Evolutionary conservation across 805 yeast species (phyloP), one percentile per base, ranked within the genome.

Genomic region (Ogataea nakhonphanomensis): DNA sequence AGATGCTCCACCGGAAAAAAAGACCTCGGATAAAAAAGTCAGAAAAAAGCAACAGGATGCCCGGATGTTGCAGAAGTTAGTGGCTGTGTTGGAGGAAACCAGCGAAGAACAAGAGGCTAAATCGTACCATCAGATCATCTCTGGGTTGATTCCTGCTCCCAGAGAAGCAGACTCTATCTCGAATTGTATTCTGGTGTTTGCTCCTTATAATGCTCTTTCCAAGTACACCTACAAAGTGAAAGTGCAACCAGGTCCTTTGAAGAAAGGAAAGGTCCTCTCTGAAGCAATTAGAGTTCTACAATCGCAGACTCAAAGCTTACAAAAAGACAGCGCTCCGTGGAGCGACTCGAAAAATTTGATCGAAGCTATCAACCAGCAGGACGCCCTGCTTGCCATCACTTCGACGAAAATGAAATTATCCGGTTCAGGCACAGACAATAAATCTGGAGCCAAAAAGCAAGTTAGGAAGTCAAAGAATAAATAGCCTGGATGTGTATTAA

Each of bases 161-260:
- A 58, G 62, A 8, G 54, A 65, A 22, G 57, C 64, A 1, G 95
- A 85, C 54, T 64, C 54, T 3, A 65, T 85, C 8, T 53, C 69
- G 8, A 85, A 79, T 42, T 78, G 84, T 6, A 74, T 91, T 9
- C 95, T 96, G 1, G 79, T 87, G 13, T 91, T 89, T 70, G 97
- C 93, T 0, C 99, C 99, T 2, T 93, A 96, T 96, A 63, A 76
- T 9, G 73, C 97, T 0, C 60, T 93, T 48, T 72, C 68, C 44
- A 84, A 84, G 57, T 77, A 73, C 60, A 81, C 84, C 54, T 89
- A 85, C 64, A 88, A 88, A 58, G 81, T 86, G 25, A 91, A 91
- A 59, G 64, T 91, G 23, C 85, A 80, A 50, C 90, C 95, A 0
- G 86, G 86, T 3, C 69, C 74, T 22, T 79, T 81, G 21, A 93